A percentile compares a stretch with the other conserved stretches of the same genome.
Conservation (phyloP, 352 stramenopile species). For the Phytophthora chlamydospora region DNA sequence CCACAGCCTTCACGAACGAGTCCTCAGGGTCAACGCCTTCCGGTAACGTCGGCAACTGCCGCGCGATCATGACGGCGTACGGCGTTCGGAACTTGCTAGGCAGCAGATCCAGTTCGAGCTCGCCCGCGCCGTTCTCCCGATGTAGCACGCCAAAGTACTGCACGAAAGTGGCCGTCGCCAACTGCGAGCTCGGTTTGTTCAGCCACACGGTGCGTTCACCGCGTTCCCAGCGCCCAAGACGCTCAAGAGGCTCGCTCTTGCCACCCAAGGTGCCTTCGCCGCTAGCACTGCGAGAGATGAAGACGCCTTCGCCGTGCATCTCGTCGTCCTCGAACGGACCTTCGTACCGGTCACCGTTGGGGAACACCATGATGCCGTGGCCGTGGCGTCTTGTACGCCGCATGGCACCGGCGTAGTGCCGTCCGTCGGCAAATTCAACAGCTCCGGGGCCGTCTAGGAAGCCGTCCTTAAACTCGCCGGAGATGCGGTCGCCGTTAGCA, state of each 20-base stretch:
- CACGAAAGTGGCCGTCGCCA: constrained; percentile 78
- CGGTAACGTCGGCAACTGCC: constrained; percentile 72
- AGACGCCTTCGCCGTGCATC: constrained; percentile 86
- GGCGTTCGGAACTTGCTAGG: constrained; percentile 69
- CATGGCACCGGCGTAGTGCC: constrained; percentile 75
- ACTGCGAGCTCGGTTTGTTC: constrained; percentile 68
- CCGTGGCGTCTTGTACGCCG: constrained; percentile 69
- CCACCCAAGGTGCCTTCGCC: constrained; percentile 20
- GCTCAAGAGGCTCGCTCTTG: constrained; percentile 62
- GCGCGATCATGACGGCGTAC: constrained; percentile 83
- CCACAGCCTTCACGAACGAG: constrained; percentile 71
- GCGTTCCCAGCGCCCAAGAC: constrained; percentile 63
- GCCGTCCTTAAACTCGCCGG: constrained; percentile 60
- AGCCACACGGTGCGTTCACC: constrained; percentile 73
- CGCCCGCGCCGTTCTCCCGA: constrained; percentile 40
- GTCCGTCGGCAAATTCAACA: constrained; percentile 72
- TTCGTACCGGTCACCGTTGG: constrained; percentile 91
- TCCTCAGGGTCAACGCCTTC: constrained; percentile 71
- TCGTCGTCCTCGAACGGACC: constrained; percentile 87
- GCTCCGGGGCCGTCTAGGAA: constrained; percentile 62
- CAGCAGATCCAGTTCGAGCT: constrained; percentile 74
- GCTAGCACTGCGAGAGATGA: constrained; percentile 40
- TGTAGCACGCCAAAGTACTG: constrained; percentile 63
- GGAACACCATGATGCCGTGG: constrained; percentile 80
- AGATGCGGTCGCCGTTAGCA: constrained; percentile 62